These are phyloP conservation scores for Desmodesmus armatus DNA, from an alignment of 139 green algal species.

Conservation along the genomic window DNA sequence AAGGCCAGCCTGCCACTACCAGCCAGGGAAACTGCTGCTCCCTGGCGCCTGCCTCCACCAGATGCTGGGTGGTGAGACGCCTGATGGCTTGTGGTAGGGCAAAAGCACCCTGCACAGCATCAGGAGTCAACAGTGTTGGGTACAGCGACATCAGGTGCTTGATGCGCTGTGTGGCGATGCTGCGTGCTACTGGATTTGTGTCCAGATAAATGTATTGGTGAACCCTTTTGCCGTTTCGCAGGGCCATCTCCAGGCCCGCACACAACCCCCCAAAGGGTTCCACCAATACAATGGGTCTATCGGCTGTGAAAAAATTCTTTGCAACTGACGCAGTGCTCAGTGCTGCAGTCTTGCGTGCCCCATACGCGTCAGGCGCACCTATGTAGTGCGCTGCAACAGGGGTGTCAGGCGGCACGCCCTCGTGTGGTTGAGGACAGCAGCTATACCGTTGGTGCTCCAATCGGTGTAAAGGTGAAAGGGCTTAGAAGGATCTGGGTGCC, in stretches of 20 bases:
- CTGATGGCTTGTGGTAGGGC: neutral
- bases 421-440: slow-evolving; percentile 54
- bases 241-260: slow-evolving; percentile 16
- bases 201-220: slow-evolving; percentile 24
- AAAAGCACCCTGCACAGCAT: slow-evolving; percentile 8
- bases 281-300: no score
- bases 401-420: no score
- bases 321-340: no score
- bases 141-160: slow-evolving; percentile 11
- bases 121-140: neutral
- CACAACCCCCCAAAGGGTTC: slow-evolving; percentile 40
- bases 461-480: slow-evolving; percentile 42
- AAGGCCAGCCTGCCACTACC: slow-evolving; percentile 38
- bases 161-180: slow-evolving; percentile 7
- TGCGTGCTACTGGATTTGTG: neutral
- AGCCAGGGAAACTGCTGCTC: slow-evolving; percentile 2
- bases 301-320: no score
- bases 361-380: no score
- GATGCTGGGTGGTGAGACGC: neutral
- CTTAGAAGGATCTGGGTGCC: neutral
- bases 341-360: no score
- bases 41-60: neutral
- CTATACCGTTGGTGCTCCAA: slow-evolving; percentile 24
- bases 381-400: no score
- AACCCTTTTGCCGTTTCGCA: slow-evolving; percentile 23